These are phyloP conservation scores for Musa itinerans DNA, from an alignment of 176 grass and related monocot genomes.

Conservation along the genomic window DNA sequence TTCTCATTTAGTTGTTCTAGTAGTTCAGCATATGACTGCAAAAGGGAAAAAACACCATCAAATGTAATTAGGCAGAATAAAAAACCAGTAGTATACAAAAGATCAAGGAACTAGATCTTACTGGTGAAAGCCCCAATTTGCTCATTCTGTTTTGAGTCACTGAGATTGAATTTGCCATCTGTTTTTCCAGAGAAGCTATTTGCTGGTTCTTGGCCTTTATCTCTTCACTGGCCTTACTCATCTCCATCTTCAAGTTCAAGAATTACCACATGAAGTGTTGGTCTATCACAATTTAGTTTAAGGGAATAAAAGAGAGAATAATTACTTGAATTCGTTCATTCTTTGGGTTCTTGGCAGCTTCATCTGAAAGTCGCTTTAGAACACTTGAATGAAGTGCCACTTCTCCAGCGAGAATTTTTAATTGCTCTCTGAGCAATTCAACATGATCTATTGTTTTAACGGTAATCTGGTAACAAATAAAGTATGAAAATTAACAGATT, in stretches of 20 bases:
- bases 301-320: conserved; percentile 5
- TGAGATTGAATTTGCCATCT: conserved; percentile 64
- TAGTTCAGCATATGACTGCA: conserved; percentile 72
- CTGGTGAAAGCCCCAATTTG: conserved; percentile 53
- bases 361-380: conserved; percentile 72
- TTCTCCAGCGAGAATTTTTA: conserved; percentile 94
- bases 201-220: conserved; percentile 78
- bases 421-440: conserved; percentile 86
- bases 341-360: conserved; percentile 59
- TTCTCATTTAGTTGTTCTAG: conserved; percentile 92
- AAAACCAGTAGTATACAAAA: conserved; percentile 8
- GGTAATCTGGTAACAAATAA: conserved; percentile 45
- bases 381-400: conserved; percentile 89
- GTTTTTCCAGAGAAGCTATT: conserved; percentile 76
- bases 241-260: conserved; percentile 61
- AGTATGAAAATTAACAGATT: not conserved
- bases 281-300: not conserved
- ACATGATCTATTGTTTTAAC: conserved; percentile 89
- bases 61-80: conserved; percentile 18
- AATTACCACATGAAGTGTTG: not conserved
- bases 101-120: conserved; percentile 39
- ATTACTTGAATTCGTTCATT: conserved; percentile 83
- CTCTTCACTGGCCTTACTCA: conserved; percentile 75
- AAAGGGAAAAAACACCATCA: conserved; percentile 27
- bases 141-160: conserved; percentile 53